Evolutionary conservation across 2,329 filamentous ascomycete genomes (phyloP).

Genomic region (Cytospora piceae): DNA sequence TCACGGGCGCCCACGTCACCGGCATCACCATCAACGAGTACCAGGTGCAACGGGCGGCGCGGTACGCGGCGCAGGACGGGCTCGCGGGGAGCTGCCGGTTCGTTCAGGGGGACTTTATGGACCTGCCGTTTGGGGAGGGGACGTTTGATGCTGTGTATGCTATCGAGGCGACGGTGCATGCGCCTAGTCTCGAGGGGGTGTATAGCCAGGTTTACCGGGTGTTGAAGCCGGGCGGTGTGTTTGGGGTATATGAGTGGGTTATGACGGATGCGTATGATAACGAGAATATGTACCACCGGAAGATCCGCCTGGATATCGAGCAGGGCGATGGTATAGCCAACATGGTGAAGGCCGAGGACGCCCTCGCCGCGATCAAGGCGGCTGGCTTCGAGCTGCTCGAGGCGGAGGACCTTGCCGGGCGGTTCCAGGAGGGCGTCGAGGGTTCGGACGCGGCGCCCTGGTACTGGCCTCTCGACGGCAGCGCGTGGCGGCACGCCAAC

Average conservation of each 20-base stretch:
- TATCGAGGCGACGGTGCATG: conserved; percentile 78
- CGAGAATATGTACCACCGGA: conserved; percentile 66
- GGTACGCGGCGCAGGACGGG: conserved; percentile 68
- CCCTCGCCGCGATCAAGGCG: conserved; percentile 66
- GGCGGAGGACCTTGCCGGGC: conserved; percentile 71
- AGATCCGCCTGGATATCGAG: conserved; percentile 75
- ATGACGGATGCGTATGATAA: conserved; percentile 79
- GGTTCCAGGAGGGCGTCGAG: conserved; percentile 40
- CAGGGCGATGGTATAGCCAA: conserved; percentile 77
- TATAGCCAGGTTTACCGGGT: conserved; percentile 76
- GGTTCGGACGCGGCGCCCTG: conserved; percentile 63
- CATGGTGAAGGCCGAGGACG: conserved; percentile 73
- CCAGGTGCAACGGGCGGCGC: conserved; percentile 73
- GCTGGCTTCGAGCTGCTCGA: conserved; percentile 71
- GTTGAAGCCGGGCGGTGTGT: conserved; percentile 75
- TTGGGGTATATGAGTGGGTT: conserved; percentile 80
- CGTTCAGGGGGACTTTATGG: conserved; percentile 78
- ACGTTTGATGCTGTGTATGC: conserved; percentile 77
- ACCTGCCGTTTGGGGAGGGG: conserved; percentile 75
- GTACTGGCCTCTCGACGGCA: conserved; percentile 54
- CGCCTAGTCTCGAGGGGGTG: conserved; percentile 71
- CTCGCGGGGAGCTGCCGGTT: conserved; percentile 67
- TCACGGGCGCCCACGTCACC: conserved; percentile 69
- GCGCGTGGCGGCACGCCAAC: conserved; percentile 25
- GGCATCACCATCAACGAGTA: conserved; percentile 83